These are phyloP conservation scores for Heliamphora exappendiculata DNA, from an alignment of 148 eudicot genomes.

Conservation along the genomic window DNA sequence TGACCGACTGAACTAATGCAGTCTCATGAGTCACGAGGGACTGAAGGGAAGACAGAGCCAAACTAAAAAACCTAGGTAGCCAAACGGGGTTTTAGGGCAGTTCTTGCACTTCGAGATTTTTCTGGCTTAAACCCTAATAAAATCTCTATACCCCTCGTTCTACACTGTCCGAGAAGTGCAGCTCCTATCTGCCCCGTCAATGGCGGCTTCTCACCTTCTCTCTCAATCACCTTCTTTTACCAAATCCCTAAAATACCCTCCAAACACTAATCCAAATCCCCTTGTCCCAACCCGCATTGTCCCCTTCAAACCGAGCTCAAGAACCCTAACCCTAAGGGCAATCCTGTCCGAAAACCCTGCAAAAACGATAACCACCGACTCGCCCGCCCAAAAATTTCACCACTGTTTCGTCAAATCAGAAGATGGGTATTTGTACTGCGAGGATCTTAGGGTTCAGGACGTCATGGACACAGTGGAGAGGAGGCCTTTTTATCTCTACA, in stretches of 20 bases:
- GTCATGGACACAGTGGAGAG: constrained; percentile 72
- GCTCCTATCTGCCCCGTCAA: constrained; percentile 21
- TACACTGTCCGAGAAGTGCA: not conserved
- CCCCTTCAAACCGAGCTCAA: constrained; percentile 26
- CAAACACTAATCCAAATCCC: constrained; percentile 19
- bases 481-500: constrained; percentile 84
- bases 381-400: constrained; percentile 15
- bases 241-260: constrained; percentile 21
- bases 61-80: too few species aligned
- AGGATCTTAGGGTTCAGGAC: constrained; percentile 69
- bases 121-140: not conserved
- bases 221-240: constrained; percentile 29
- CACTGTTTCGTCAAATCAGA: constrained; percentile 55
- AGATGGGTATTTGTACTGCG: constrained; percentile 86
- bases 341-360: constrained; percentile 31
- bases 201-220: constrained; percentile 54
- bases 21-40: too few species aligned
- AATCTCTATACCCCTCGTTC: not conserved
- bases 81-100: too few species aligned
- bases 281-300: constrained; percentile 1
- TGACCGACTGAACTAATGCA: too few species aligned
- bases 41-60: too few species aligned
- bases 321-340: constrained; percentile 32
- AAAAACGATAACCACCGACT: constrained; percentile 13
- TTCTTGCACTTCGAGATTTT: too few species aligned